A percentile compares a stretch with the other conserved stretches of the same genome.
These are phyloP conservation scores for Coemansia sp. DNA, from an alignment of 192 early-diverging fungal genomes.

Conservation along the genomic window DNA sequence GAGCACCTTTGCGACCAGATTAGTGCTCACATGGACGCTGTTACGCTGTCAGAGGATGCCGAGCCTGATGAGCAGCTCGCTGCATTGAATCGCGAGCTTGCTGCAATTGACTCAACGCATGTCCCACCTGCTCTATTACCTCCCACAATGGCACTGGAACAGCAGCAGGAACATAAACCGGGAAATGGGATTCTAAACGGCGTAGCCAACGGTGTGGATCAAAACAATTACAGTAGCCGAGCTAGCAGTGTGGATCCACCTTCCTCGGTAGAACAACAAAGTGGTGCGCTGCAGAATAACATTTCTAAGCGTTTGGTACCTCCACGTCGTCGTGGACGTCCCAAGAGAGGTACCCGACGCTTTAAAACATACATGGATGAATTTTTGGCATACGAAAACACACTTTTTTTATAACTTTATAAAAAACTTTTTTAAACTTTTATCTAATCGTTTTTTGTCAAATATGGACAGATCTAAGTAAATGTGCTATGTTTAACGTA, in stretches of 20 bases:
- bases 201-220: not conserved
- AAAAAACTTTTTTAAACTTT: too few relatives aligned
- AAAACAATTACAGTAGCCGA: constrained; percentile 21
- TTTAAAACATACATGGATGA: constrained; percentile 29
- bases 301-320: constrained; percentile 9
- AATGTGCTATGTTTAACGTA: too few relatives aligned
- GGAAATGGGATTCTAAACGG: not conserved
- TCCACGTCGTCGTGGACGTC: constrained; percentile 22
- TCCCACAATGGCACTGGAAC: constrained; percentile 8
- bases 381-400: constrained; percentile 40
- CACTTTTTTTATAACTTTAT: not conserved
- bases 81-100: constrained; percentile 23
- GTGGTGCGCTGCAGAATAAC: not conserved
- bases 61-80: constrained; percentile 3
- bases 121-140: constrained; percentile 31
- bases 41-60: not conserved
- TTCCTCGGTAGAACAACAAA: constrained; percentile 15
- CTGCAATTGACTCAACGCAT: constrained; percentile 15
- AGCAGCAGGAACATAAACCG: not conserved
- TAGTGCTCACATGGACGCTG: constrained; percentile 7
- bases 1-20: constrained; percentile 31
- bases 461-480: too few relatives aligned
- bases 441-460: too few relatives aligned
- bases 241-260: constrained; percentile 37
- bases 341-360: constrained; percentile 20